Conservation (phyloP, 768 basidiomycete species). For the Hygrophorus pudorinus region DNA sequence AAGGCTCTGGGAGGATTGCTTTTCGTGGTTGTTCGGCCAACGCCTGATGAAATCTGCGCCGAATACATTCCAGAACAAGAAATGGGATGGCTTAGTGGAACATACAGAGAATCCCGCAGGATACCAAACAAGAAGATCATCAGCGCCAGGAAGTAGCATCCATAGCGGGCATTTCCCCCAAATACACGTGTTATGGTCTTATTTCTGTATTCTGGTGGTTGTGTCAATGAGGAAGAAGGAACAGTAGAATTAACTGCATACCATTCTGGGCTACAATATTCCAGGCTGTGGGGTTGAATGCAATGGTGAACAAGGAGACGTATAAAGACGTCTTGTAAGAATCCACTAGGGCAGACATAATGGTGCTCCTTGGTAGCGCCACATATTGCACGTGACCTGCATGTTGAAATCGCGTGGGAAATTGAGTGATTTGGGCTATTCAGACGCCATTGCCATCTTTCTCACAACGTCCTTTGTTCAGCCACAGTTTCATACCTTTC, state of each 20-base stretch:
- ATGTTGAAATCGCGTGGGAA: background rate
- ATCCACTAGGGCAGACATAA: slow-evolving; percentile 34
- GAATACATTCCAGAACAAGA: slow-evolving; percentile 2
- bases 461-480: background rate
- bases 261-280: slow-evolving; percentile 92
- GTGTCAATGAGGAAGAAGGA: background rate
- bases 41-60: slow-evolving; percentile 63
- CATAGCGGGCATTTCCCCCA: slow-evolving; percentile 59
- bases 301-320: slow-evolving; percentile 55
- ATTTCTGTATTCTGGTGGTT: slow-evolving; percentile 50
- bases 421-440: background rate
- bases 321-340: slow-evolving; percentile 54
- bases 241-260: slow-evolving; percentile 25
- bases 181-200: slow-evolving; percentile 82
- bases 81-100: slow-evolving; percentile 9
- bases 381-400: background rate
- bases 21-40: slow-evolving; percentile 65
- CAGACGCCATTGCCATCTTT: background rate
- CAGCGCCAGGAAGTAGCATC: slow-evolving; percentile 81
- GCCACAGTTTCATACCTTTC: background rate
- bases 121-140: slow-evolving; percentile 83
- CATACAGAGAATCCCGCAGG: slow-evolving; percentile 78
- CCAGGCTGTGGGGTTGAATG: slow-evolving; percentile 94
- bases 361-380: no score
- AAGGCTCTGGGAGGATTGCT: slow-evolving; percentile 56